Evolutionary conservation across 163 green algal species (phyloP).

Genomic region (Chlamydomonas reinhardtii): DNA sequence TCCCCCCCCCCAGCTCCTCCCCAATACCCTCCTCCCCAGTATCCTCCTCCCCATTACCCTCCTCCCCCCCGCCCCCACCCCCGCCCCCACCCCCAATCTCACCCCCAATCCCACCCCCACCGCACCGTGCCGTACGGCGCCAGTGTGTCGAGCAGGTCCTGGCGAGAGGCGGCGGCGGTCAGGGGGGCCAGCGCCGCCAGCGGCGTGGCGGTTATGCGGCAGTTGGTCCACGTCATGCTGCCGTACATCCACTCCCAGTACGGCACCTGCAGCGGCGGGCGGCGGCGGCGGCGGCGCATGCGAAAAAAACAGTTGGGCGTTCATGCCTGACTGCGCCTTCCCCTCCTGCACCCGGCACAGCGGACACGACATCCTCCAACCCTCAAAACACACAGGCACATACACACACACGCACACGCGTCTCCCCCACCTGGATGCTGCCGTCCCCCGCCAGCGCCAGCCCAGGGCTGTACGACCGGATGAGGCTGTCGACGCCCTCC

Average conservation of each 20-base stretch:
- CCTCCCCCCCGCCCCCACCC: too few species aligned
- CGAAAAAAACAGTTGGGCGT: too few species aligned
- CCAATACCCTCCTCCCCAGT: too few species aligned
- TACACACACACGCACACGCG: neutral
- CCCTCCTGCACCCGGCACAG: too few species aligned
- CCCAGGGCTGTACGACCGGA: neutral
- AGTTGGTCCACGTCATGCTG: constrained; percentile 12
- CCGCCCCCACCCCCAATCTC: too few species aligned
- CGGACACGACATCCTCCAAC: neutral
- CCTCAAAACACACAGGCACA: neutral
- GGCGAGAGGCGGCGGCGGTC: too few species aligned
- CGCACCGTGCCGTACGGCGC: neutral
- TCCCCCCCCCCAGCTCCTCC: too few species aligned
- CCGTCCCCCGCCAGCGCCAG: neutral
- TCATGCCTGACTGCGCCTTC: too few species aligned
- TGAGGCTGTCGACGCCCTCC: neutral
- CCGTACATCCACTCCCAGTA: constrained; percentile 34
- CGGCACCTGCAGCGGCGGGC: constrained; percentile 3
- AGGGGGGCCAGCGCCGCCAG: neutral
- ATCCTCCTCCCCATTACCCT: too few species aligned
- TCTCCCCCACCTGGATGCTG: neutral
- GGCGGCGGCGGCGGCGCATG: too few species aligned
- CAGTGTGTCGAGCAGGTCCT: constrained; percentile 17
- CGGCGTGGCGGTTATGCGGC: neutral
- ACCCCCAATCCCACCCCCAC: too few species aligned